Conservation (phyloP, 495 filamentous ascomycete genomes). For the Neurospora africana region DNA sequence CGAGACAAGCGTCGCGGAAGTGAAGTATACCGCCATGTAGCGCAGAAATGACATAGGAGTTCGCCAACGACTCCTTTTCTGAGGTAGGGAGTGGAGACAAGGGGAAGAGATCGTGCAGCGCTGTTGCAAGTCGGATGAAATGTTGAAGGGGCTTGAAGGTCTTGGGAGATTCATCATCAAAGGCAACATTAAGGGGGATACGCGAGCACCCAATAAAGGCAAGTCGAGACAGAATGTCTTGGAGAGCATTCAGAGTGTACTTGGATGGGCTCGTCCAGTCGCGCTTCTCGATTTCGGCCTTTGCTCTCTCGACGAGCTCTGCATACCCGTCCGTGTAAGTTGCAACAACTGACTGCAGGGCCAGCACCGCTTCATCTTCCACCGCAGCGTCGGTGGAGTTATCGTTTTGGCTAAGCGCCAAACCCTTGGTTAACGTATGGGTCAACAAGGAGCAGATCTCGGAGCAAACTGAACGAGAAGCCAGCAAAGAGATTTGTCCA, state of each 20-base stretch:
- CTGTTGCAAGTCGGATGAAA: slow-evolving; percentile 12
- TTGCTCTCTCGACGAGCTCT: slow-evolving; percentile 10
- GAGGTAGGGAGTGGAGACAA: slow-evolving; percentile 4
- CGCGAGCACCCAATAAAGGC: slow-evolving; percentile 27
- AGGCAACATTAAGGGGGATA: slow-evolving; percentile 9
- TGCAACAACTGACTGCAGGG: slow-evolving; percentile 27
- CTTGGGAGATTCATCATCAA: neutral
- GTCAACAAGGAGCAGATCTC: slow-evolving; percentile 24
- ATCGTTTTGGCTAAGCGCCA: slow-evolving; percentile 23
- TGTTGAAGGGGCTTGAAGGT: slow-evolving; percentile 17
- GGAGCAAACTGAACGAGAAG: slow-evolving; percentile 21
- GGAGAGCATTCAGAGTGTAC: slow-evolving; percentile 17
- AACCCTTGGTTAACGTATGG: slow-evolving; percentile 7
- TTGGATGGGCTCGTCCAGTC: slow-evolving; percentile 18
- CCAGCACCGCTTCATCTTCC: slow-evolving; percentile 28
- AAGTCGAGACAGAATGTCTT: slow-evolving; percentile 18
- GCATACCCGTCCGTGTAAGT: slow-evolving; percentile 26
- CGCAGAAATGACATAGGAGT: slow-evolving; percentile 16
- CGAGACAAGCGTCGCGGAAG: slow-evolving; percentile 21
- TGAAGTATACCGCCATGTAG: slow-evolving; percentile 19
- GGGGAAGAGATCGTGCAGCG: slow-evolving; percentile 18
- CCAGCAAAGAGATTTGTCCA: slow-evolving; percentile 16
- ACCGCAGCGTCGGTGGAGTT: slow-evolving; percentile 17
- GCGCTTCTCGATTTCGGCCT: slow-evolving; percentile 18
- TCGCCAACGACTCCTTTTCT: slow-evolving; percentile 3